phyloP scores from a whole-genome alignment of 2,329 filamentous ascomycete species.

The Cladosporium austrohemisphaericum region DNA sequence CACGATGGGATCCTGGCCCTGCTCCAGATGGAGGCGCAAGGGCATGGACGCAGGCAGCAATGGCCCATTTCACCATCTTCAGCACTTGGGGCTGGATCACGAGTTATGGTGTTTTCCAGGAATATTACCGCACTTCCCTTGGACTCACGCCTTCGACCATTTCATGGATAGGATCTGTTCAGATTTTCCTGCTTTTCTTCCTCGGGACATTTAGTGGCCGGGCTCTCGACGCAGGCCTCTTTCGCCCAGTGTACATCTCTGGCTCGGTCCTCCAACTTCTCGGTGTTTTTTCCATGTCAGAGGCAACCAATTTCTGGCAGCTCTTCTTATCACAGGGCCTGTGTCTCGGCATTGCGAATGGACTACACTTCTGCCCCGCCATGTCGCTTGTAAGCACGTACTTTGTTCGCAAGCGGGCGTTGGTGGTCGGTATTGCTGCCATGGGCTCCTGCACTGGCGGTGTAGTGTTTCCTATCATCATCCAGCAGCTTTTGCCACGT shows the following conservation, averaged over 20 bases:
- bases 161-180: slow-evolving; percentile 52
- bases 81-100: slow-evolving; percentile 28
- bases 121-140: slow-evolving; percentile 40
- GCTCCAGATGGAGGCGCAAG: slow-evolving; percentile 41
- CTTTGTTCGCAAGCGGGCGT: slow-evolving; percentile 53
- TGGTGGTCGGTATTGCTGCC: slow-evolving; percentile 59
- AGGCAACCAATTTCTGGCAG: slow-evolving; percentile 51
- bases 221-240: slow-evolving; percentile 50
- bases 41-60: slow-evolving; percentile 34
- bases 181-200: slow-evolving; percentile 52
- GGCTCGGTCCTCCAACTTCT: slow-evolving; percentile 47
- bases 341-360: slow-evolving; percentile 54
- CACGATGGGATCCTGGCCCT: slow-evolving; percentile 33
- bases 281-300: slow-evolving; percentile 51
- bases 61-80: slow-evolving; percentile 32
- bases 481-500: slow-evolving; percentile 44
- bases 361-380: slow-evolving; percentile 61
- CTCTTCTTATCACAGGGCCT: slow-evolving; percentile 52
- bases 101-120: slow-evolving; percentile 32
- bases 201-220: slow-evolving; percentile 52
- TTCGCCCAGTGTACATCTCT: slow-evolving; percentile 42
- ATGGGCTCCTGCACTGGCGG: slow-evolving; percentile 57
- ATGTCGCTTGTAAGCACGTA: slow-evolving; percentile 65
- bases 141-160: slow-evolving; percentile 42
- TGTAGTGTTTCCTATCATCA: slow-evolving; percentile 51